Conservation (phyloP, 228 moss, liverwort and hornwort genomes). For the Sphagnum magellanicum region DNA sequence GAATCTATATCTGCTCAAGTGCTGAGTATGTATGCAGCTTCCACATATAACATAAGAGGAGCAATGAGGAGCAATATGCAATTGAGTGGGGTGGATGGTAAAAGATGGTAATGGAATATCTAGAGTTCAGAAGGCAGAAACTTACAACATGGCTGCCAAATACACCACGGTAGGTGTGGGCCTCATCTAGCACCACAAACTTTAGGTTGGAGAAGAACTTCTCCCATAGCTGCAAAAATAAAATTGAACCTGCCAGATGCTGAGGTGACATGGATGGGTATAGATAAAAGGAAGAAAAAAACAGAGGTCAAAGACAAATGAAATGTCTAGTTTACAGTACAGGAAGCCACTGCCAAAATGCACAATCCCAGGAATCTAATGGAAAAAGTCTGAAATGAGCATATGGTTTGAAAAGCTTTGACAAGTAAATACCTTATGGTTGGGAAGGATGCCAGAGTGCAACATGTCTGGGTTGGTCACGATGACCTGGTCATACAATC, state of each 20-base stretch:
- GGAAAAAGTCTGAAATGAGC: background rate
- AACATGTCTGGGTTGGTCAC: constrained; percentile 65
- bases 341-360: too few species aligned
- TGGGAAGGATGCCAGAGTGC: constrained; percentile 49
- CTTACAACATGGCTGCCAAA: constrained; percentile 72
- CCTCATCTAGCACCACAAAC: constrained; percentile 62
- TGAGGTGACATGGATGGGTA: background rate
- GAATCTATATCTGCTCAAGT: too few species aligned
- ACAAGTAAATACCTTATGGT: constrained; percentile 30
- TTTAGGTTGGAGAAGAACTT: constrained; percentile 54
- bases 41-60: too few species aligned
- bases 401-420: background rate
- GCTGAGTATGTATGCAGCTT: too few species aligned
- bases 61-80: too few species aligned
- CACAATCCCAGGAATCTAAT: too few species aligned
- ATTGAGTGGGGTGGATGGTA: too few species aligned
- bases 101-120: too few species aligned
- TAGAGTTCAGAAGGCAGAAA: background rate
- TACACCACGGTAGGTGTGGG: constrained; percentile 62
- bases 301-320: too few species aligned
- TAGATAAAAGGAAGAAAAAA: background rate
- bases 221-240: constrained; percentile 42
- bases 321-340: too few species aligned
- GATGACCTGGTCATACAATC: constrained; percentile 27
- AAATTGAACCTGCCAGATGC: background rate